phyloP scores from a whole-genome alignment of 495 filamentous ascomycete species.

The Hypoxylon rickii region DNA sequence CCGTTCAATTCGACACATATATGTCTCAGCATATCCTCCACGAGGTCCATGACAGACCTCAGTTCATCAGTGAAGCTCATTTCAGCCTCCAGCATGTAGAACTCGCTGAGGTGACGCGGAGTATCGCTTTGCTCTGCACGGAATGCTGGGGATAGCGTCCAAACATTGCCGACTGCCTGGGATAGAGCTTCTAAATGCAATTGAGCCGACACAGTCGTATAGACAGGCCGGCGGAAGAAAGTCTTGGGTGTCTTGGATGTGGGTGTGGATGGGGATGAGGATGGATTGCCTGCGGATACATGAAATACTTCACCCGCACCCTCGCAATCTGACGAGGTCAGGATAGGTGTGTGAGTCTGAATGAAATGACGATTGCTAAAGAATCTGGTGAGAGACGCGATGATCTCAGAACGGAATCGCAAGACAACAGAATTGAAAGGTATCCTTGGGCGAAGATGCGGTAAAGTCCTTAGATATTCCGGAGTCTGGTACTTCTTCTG shows the following conservation, averaged over 20 bases:
- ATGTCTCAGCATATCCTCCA: constrained; percentile 75
- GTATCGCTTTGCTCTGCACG: constrained; percentile 95
- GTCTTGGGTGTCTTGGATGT: constrained; percentile 27
- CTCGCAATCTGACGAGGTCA: constrained; percentile 97
- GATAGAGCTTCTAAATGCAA: constrained; percentile 93
- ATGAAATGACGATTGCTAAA: constrained; percentile 73
- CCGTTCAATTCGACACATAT: constrained; percentile 59
- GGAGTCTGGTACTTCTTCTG: constrained; percentile 93
- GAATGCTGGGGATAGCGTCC: constrained; percentile 92
- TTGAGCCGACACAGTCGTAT: constrained; percentile 93
- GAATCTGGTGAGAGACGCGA: constrained; percentile 72
- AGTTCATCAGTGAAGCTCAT: constrained; percentile 75
- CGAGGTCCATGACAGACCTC: constrained; percentile 70
- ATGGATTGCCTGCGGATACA: constrained; percentile 50
- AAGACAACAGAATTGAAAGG: constrained; percentile 80
- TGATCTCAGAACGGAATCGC: constrained; percentile 79
- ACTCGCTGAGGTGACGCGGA: constrained; percentile 91
- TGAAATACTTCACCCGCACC: constrained; percentile 96
- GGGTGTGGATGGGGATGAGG: constrained; percentile 27
- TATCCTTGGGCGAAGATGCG: constrained; percentile 85
- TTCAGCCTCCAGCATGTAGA: constrained; percentile 98
- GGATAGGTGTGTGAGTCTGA: constrained; percentile 89
- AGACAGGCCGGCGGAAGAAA: constrained; percentile 91
- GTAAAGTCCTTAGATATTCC: constrained; percentile 86
- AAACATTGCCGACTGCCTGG: constrained; percentile 85